Conservation (phyloP, 2,329 filamentous ascomycete species). For the Lecanicillium sp. region DNA sequence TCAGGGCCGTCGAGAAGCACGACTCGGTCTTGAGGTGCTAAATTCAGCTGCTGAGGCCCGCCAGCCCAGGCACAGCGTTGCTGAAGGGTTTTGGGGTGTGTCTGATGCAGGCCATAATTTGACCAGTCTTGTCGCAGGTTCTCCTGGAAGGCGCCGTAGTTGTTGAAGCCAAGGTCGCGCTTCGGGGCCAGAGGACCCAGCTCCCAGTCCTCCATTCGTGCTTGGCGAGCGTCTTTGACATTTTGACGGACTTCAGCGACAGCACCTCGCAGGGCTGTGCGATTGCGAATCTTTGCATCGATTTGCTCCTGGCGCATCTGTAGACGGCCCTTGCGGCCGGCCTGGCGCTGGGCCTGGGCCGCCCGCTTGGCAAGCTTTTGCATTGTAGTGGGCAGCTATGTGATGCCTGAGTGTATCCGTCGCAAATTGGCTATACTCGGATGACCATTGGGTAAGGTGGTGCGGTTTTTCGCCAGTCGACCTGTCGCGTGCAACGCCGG, state of each 20-base stretch:
- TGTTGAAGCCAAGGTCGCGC: constrained; percentile 57
- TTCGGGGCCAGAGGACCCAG: constrained; percentile 71
- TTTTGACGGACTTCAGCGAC: constrained; percentile 25
- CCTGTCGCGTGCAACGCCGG: too few species aligned
- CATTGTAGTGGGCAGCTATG: constrained; percentile 38
- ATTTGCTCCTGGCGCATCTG: constrained; percentile 21
- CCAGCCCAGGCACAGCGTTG: constrained; percentile 48
- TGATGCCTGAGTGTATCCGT: not conserved
- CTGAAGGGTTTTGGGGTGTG: constrained; percentile 26
- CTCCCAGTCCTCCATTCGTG: constrained; percentile 67
- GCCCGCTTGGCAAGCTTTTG: constrained; percentile 63
- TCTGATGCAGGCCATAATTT: constrained; percentile 19
- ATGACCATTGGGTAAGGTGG: too few species aligned
- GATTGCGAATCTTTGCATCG: constrained; percentile 20
- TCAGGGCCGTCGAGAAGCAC: constrained; percentile 71
- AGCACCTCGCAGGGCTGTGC: constrained; percentile 21
- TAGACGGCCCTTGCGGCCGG: constrained; percentile 37
- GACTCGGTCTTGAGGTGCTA: constrained; percentile 48
- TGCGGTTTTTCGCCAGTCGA: too few species aligned
- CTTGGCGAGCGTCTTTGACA: constrained; percentile 32
- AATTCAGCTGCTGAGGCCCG: constrained; percentile 34
- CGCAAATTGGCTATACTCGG: too few species aligned
- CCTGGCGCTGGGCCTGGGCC: constrained; percentile 57
- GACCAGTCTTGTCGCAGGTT: constrained; percentile 27
- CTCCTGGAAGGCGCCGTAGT: constrained; percentile 47